Base-by-base conservation (phyloP, 2,329 filamentous ascomycete genomes). In the Sporothrix humicola region DNA sequence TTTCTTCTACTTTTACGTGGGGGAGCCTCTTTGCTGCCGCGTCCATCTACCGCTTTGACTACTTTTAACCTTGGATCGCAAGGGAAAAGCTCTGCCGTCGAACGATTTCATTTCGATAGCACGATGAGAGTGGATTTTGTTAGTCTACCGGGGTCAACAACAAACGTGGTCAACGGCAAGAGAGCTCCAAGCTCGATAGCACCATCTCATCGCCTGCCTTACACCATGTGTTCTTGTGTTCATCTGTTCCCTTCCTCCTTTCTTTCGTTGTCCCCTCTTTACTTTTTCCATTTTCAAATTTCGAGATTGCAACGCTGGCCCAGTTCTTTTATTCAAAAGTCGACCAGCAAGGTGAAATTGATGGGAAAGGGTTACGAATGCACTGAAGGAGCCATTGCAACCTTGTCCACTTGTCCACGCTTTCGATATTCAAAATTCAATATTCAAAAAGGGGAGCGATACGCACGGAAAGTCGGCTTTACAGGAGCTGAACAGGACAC, bases 1-100 rank as follows among this genome's bases (percentile, higher is more conserved):
- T 65, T 65, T 65, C 61, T 48, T 65, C 61, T 17, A 65, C 42
- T 65, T 65, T 37, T 23, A 46, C 31, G 59, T 46, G 59, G 59
- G 59, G 59, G 37, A 59, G 37, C 56, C 56, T 59, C 59, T 23
- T 44, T 13, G n/a, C 59, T 17, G 31, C 59, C 44, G 37, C n/a
- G 31, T 63, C 59, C 17, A 63, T 59, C 56, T 37, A 15, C 56
- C 56, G 56, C 56, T 58, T 31, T 58, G 56, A 58, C 56, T 37
- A 37, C 31, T 7, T 37, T 37, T 20, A 2, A 37, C 31, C 31
- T 37, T 37, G 31, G 31, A 37, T 37, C 31, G 4, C 31, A 37
- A 37, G 31, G 31, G 31, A 37, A 37, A 37, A 37, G 31, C 31
- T 6, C 31, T 26, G 23, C 56, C 23, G 56, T 58, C 56, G 56